Percentiles rank a stretch among this genome's conserved stretches.
Evolutionary conservation across 73 alveolate genomes (phyloP).

Genomic region (Effrenium voratum): DNA sequence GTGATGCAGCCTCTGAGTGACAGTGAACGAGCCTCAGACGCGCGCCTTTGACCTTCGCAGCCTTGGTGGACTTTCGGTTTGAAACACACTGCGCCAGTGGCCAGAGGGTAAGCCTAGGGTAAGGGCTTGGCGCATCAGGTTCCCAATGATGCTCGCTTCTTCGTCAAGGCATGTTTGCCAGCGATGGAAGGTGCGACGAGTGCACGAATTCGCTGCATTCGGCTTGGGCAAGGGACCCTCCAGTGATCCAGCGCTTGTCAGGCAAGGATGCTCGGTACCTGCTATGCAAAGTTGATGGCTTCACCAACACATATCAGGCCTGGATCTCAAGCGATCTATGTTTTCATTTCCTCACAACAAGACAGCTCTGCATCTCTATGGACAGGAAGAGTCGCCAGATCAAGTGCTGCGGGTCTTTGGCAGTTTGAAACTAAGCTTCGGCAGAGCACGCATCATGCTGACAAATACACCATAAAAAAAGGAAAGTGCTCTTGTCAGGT

Average conservation of each 20-base stretch:
- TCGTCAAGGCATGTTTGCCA: slow-evolving; percentile 67
- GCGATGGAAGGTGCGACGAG: slow-evolving; percentile 43
- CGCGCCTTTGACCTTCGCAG: background rate
- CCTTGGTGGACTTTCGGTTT: background rate
- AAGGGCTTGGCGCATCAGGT: background rate
- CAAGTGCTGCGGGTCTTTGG: slow-evolving; percentile 52
- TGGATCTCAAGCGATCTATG: background rate
- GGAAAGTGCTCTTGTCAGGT: too few relatives aligned
- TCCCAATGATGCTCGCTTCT: slow-evolving; percentile 23
- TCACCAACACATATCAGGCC: slow-evolving; percentile 68
- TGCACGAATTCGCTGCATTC: background rate
- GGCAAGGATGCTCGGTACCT: slow-evolving; percentile 13
- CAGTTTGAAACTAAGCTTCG: background rate
- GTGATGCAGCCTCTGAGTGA: slow-evolving; percentile 46
- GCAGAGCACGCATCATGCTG: too few relatives aligned
- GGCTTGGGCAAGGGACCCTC: background rate
- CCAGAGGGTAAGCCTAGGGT: background rate
- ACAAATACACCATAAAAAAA: too few relatives aligned
- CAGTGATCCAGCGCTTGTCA: background rate
- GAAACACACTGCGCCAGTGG: background rate
- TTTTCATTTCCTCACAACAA: background rate
- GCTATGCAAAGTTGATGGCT: slow-evolving; percentile 70
- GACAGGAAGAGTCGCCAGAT: slow-evolving; percentile 46
- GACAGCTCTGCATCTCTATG: background rate
- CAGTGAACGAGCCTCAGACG: background rate